These are phyloP conservation scores for Limnanthes douglasii DNA, from an alignment of 345 rosid genomes.

Conservation along the genomic window DNA sequence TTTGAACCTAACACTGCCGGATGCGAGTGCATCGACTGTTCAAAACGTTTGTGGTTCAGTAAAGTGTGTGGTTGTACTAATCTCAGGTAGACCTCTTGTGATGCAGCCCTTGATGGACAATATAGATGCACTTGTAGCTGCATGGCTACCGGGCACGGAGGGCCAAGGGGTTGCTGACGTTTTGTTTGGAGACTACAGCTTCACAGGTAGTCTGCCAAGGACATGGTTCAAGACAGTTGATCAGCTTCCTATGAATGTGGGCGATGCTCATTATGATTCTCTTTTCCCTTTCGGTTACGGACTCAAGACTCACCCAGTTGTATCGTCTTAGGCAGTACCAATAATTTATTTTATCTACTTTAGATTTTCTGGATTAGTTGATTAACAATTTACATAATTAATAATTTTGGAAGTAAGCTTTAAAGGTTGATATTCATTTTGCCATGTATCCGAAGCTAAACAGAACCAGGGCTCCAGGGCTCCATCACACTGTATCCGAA, in stretches of 20 bases:
- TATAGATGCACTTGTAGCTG: constrained; percentile 46
- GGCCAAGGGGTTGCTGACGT: constrained; percentile 63
- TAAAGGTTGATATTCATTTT: too few relatives aligned
- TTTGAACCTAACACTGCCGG: constrained; percentile 23
- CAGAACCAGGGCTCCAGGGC: too few relatives aligned
- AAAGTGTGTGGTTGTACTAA: constrained; percentile 37
- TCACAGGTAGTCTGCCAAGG: constrained; percentile 46
- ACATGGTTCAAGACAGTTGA: constrained; percentile 56
- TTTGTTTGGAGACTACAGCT: constrained; percentile 51
- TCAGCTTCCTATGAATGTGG: constrained; percentile 72
- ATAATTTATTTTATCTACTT: too few relatives aligned
- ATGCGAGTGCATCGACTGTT: constrained; percentile 36
- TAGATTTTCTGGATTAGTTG: too few relatives aligned
- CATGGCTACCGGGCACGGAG: constrained; percentile 73
- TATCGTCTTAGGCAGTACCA: too few relatives aligned
- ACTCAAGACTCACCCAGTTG: constrained; percentile 18
- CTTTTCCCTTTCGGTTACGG: constrained; percentile 64
- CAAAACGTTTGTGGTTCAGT: constrained; percentile 27
- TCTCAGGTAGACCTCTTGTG: constrained; percentile 58
- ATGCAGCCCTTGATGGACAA: constrained; percentile 28
- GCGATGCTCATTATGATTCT: constrained; percentile 49
- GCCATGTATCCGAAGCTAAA: too few relatives aligned
- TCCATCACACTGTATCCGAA: too few relatives aligned
- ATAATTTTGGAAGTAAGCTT: too few relatives aligned
- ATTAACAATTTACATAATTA: too few relatives aligned